These are phyloP conservation scores for Cercospora nicotianae DNA, from an alignment of 2,329 filamentous ascomycete species.

Conservation along the genomic window DNA sequence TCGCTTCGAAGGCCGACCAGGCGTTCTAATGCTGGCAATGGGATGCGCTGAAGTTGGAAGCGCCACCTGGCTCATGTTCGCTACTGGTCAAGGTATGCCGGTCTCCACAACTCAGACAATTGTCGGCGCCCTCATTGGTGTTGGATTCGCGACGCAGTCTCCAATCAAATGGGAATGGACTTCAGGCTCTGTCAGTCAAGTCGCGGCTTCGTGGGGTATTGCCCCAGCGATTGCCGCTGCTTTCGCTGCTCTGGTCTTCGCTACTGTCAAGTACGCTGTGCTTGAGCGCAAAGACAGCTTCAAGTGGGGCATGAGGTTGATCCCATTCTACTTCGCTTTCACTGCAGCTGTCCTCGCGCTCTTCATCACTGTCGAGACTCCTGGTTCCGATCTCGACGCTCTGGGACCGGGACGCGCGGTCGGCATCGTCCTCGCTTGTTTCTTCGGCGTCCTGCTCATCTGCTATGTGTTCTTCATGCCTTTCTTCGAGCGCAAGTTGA, in stretches of 20 bases:
- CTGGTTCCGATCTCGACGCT: constrained; percentile 49
- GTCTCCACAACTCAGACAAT: constrained; percentile 62
- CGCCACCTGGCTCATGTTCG: constrained; percentile 55
- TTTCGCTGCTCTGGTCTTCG: constrained; percentile 51
- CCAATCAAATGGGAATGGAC: constrained; percentile 50
- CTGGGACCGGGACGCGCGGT: constrained; percentile 44
- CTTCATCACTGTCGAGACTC: constrained; percentile 57
- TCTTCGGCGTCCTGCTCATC: constrained; percentile 52
- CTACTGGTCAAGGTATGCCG: constrained; percentile 55
- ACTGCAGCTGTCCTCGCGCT: constrained; percentile 52
- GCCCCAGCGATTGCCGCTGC: constrained; percentile 48
- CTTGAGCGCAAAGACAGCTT: constrained; percentile 51
- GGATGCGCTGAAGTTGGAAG: constrained; percentile 42
- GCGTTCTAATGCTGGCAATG: constrained; percentile 54
- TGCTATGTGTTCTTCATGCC: constrained; percentile 59
- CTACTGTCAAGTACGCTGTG: constrained; percentile 49
- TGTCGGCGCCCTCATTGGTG: constrained; percentile 48
- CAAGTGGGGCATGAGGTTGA: constrained; percentile 50
- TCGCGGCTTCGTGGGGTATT: constrained; percentile 55
- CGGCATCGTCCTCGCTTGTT: constrained; percentile 56
- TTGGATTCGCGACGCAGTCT: constrained; percentile 39
- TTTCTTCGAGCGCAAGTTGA: constrained; percentile 59
- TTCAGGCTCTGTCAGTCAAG: constrained; percentile 58
- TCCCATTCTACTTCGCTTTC: constrained; percentile 49
- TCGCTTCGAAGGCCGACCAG: constrained; percentile 49